Conservation (phyloP, 1,284 basidiomycete species). For the Peniophora sp. region DNA sequence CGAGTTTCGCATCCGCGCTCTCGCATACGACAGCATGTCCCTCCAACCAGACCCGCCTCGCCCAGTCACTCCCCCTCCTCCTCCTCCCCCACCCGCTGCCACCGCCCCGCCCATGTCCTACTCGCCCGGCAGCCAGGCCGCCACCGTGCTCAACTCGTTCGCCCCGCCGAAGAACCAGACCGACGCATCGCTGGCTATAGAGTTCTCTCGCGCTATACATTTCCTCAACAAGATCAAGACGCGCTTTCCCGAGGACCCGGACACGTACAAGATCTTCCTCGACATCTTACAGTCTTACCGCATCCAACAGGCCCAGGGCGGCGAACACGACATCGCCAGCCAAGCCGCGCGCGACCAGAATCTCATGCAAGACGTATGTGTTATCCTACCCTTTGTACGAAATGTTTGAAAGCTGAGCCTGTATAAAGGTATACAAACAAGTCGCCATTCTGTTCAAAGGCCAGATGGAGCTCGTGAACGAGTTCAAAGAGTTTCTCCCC, state of each 20-base stretch:
- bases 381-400: neutral
- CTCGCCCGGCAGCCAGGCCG: constrained; percentile 18
- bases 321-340: constrained; percentile 8
- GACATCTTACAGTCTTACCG: constrained; percentile 98
- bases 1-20: neutral
- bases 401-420: too few species aligned
- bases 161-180: constrained; percentile 13
- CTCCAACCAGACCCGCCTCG: constrained; percentile 14
- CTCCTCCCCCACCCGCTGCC: neutral
- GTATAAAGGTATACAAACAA: constrained; percentile 84
- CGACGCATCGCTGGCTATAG: constrained; percentile 44
- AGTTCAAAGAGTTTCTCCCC: constrained; percentile 96
- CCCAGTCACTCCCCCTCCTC: constrained; percentile 7
- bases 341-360: constrained; percentile 46
- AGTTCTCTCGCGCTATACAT: constrained; percentile 97
- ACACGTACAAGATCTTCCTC: constrained; percentile 97
- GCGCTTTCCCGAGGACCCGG: constrained; percentile 84
- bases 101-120: constrained; percentile 5
- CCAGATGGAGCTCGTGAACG: constrained; percentile 86
- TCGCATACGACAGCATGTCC: constrained; percentile 25
- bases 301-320: constrained; percentile 42
- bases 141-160: constrained; percentile 13
- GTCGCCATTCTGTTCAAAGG: constrained; percentile 91
- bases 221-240: constrained; percentile 99
- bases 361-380: constrained; percentile 79